Evolutionary conservation across 192 early-diverging fungal species (phyloP).

Genomic region (Chytriomyces sp.): DNA sequence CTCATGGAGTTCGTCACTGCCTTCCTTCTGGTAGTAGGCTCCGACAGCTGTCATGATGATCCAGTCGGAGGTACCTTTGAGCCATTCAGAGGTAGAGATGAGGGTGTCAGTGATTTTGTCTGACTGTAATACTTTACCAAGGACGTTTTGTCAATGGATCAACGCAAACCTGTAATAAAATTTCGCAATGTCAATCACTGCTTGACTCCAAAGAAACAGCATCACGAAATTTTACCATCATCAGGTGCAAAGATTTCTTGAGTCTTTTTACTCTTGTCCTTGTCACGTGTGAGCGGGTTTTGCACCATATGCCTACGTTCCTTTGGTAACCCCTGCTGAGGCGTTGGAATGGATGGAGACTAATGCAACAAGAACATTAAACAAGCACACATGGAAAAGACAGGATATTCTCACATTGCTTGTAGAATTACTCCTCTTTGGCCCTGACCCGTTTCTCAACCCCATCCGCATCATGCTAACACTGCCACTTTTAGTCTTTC

Average conservation of each 20-base stretch:
- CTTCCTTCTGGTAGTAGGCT: too few species aligned
- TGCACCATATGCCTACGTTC: neutral
- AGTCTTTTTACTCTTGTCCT: neutral
- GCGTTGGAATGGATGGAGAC: neutral
- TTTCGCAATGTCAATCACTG: too few species aligned
- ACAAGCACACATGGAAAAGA: too few species aligned
- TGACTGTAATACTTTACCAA: neutral
- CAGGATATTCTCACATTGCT: neutral
- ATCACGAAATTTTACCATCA: neutral
- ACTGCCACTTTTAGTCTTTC: neutral
- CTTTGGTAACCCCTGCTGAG: neutral
- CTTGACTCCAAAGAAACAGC: too few species aligned
- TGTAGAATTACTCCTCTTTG: neutral
- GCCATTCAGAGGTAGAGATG: too few species aligned
- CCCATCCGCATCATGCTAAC: neutral
- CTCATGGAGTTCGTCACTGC: too few species aligned
- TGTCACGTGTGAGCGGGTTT: neutral
- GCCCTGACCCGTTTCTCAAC: neutral
- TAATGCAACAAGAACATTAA: too few species aligned
- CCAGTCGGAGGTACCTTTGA: too few species aligned
- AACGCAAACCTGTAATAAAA: neutral
- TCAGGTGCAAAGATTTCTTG: neutral
- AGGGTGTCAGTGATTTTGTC: too few species aligned
- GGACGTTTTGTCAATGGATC: neutral
- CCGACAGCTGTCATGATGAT: too few species aligned